phyloP scores from a whole-genome alignment of 202 grass and related monocot species.

The Carex arenaria region DNA sequence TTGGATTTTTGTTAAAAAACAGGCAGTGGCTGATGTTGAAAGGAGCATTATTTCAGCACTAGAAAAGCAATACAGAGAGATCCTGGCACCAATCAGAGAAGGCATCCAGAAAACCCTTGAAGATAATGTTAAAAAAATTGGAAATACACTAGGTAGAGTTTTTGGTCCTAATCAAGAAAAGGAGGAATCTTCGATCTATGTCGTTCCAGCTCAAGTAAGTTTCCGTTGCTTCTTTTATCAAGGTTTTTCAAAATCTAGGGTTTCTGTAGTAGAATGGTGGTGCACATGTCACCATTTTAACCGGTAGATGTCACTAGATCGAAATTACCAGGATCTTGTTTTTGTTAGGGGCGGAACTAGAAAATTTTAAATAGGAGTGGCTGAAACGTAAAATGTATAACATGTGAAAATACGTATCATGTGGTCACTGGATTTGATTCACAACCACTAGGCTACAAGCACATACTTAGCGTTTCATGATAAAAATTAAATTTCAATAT shows the following conservation, averaged over 20 bases:
- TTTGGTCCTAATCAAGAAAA: conserved; percentile 22
- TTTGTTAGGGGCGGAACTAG: no score
- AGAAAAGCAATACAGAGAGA: conserved; percentile 80
- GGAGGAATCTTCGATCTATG: conserved; percentile 31
- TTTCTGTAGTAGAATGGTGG: not conserved
- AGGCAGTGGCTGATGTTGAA: conserved; percentile 92
- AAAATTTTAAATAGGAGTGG: no score
- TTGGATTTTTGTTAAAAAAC: conserved; percentile 25
- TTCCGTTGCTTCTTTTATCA: conserved; percentile 11
- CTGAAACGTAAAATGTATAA: no score
- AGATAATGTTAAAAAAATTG: conserved; percentile 85
- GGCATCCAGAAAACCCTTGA: conserved; percentile 86
- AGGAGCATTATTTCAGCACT: conserved; percentile 66
- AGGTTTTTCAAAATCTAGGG: not conserved
- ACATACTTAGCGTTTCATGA: no score
- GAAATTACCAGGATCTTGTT: no score
- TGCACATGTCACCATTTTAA: not conserved
- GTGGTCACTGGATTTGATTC: no score
- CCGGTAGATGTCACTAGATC: not conserved
- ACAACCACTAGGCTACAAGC: no score
- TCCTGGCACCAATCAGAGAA: conserved; percentile 63
- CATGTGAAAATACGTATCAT: no score
- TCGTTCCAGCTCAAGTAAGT: conserved; percentile 66
- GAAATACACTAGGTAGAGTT: conserved; percentile 66
- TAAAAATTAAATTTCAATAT: no score